These are phyloP conservation scores for Pyronema domesticum DNA, from an alignment of 495 filamentous ascomycete genomes.

Conservation along the genomic window DNA sequence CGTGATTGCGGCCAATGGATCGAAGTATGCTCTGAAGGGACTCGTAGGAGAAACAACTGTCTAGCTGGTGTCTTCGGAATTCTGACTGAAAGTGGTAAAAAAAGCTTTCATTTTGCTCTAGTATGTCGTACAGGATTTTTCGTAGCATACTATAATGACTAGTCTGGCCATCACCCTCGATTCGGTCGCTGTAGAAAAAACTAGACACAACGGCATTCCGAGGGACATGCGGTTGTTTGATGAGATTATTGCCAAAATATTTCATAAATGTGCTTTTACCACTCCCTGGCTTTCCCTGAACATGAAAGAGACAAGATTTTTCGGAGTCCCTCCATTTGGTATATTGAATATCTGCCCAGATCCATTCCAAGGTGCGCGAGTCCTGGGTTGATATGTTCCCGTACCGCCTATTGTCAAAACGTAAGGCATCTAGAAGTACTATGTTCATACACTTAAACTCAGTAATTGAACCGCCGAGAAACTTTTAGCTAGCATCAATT, in stretches of 20 bases:
- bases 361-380: neutral
- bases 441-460: no score
- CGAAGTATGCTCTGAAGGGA: neutral
- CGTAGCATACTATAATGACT: neutral
- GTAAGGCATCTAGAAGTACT: no score
- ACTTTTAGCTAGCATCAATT: no score
- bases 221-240: neutral
- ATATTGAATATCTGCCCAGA: neutral
- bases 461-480: no score
- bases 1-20: neutral
- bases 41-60: neutral
- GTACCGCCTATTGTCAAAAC: constrained; percentile 1
- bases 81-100: neutral
- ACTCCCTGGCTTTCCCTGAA: constrained; percentile 5
- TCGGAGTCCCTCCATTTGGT: neutral
- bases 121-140: neutral
- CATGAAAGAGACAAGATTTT: neutral
- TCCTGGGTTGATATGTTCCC: neutral
- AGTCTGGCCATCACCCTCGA: neutral
- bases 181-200: constrained; percentile 2
- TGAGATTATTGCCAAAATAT: neutral
- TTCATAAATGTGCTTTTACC: constrained; percentile 3
- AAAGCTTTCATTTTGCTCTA: neutral
- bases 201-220: neutral
- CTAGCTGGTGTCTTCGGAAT: neutral